phyloP scores from a whole-genome alignment of 164 flowering plant species.

The Sextonia rubra region DNA sequence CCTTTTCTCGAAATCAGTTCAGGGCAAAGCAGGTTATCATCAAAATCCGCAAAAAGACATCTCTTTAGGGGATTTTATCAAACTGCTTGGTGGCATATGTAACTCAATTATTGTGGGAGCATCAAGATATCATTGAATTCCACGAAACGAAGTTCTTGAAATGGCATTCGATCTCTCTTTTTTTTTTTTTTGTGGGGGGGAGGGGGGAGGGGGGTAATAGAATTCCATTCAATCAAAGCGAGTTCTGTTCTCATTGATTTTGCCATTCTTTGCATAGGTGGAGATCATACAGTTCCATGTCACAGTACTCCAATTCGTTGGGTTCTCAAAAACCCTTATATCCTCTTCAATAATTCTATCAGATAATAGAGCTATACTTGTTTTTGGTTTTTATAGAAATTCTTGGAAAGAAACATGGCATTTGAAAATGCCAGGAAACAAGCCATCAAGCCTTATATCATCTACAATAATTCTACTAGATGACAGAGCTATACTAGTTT shows the following conservation, averaged over 20 bases:
- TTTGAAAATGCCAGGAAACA: too few relatives aligned
- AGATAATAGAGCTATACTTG: too few relatives aligned
- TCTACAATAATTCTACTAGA: background rate
- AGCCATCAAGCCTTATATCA: too few relatives aligned
- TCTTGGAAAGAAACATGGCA: too few relatives aligned
- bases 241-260: too few relatives aligned
- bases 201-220: too few relatives aligned
- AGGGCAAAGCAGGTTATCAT: conserved; percentile 17
- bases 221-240: conserved; percentile 1
- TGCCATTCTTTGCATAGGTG: too few relatives aligned
- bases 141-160: conserved; percentile 18
- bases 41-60: conserved; percentile 15
- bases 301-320: conserved; percentile 9
- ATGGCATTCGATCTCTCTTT: too few relatives aligned
- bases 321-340: too few relatives aligned
- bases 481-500: background rate
- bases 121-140: conserved; percentile 18
- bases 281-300: too few relatives aligned
- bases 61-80: conserved; percentile 10
- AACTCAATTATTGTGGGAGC: conserved; percentile 12
- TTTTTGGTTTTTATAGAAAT: too few relatives aligned
- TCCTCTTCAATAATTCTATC: too few relatives aligned
- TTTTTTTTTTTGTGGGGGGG: conserved; percentile 8
- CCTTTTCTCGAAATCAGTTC: conserved; percentile 12
- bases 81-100: conserved; percentile 12